These are phyloP conservation scores for Cnidoscolus chayamansa DNA, from an alignment of 441 rosid genomes.

Conservation along the genomic window DNA sequence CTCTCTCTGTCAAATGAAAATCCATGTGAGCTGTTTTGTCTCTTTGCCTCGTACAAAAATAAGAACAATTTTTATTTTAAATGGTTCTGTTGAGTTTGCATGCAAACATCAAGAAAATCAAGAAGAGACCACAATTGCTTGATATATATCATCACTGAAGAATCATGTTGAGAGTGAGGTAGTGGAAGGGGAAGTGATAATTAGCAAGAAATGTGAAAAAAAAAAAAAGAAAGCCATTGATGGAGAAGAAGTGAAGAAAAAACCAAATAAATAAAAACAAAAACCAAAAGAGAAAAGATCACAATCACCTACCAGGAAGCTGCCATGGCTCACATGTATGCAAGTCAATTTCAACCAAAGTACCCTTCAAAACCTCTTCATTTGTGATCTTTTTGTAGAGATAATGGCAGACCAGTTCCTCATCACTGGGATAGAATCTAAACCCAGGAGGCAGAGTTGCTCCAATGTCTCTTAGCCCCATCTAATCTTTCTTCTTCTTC, in stretches of 20 bases:
- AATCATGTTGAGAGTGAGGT: too few species aligned
- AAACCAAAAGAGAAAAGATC: too few species aligned
- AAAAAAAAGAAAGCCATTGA: background rate
- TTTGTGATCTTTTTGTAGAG: conserved; percentile 75
- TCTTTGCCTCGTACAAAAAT: too few species aligned
- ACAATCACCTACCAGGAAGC: conserved; percentile 67
- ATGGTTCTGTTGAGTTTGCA: too few species aligned
- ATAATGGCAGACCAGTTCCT: conserved; percentile 92
- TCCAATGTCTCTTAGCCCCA: conserved; percentile 95
- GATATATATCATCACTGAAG: too few species aligned
- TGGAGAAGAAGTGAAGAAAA: background rate
- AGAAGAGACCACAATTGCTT: too few species aligned
- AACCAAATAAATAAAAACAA: background rate
- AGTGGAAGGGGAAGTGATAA: too few species aligned
- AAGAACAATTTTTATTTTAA: too few species aligned
- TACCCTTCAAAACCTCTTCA: conserved; percentile 59
- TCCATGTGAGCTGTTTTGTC: too few species aligned
- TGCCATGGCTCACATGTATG: conserved; percentile 99
- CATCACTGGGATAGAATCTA: conserved; percentile 91
- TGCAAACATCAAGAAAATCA: too few species aligned
- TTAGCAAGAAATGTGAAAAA: too few species aligned
- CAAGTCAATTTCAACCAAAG: conserved; percentile 83
- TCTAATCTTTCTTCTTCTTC: conserved; percentile 8
- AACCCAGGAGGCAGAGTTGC: conserved; percentile 97
- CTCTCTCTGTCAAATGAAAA: too few species aligned